Evolutionary conservation across 164 flowering plant species (phyloP).

Genomic region (Liriodendron chinense): DNA sequence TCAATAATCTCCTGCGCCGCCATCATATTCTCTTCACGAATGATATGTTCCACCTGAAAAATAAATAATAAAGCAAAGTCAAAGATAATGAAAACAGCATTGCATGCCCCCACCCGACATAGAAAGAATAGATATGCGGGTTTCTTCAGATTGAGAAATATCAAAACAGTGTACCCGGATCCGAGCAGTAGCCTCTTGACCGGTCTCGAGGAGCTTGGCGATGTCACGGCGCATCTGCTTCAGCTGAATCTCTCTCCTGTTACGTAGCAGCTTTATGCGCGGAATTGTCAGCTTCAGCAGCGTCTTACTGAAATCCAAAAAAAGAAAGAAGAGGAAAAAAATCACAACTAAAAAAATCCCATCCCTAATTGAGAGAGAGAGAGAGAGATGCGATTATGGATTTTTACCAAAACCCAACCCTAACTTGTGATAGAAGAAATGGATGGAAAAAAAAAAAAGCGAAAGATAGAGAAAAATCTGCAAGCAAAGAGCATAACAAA

Average conservation of each 20-base stretch:
- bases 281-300: slow-evolving; percentile 85
- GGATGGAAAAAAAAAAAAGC: not conserved
- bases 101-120: not conserved
- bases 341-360: not conserved
- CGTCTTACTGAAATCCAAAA: slow-evolving; percentile 56
- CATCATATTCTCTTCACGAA: slow-evolving; percentile 98
- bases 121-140: not conserved
- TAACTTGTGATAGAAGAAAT: too few relatives aligned
- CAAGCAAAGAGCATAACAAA: too few relatives aligned
- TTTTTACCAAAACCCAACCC: not conserved
- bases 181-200: slow-evolving; percentile 97
- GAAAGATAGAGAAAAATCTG: not conserved
- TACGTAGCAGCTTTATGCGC: slow-evolving; percentile 81
- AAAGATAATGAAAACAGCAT: not conserved
- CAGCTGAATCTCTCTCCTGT: slow-evolving; percentile 80
- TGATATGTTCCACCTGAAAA: slow-evolving; percentile 89
- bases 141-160: not conserved
- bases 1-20: slow-evolving; percentile 96
- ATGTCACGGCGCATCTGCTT: slow-evolving; percentile 90
- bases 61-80: not conserved
- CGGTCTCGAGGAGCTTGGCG: slow-evolving; percentile 88
- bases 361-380: not conserved
- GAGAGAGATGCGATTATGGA: not conserved
- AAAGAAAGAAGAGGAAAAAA: not conserved
- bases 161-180: slow-evolving; percentile 53